Base-by-base conservation (phyloP, 805 yeast species). In the Kockiozyma suomiensis region DNA sequence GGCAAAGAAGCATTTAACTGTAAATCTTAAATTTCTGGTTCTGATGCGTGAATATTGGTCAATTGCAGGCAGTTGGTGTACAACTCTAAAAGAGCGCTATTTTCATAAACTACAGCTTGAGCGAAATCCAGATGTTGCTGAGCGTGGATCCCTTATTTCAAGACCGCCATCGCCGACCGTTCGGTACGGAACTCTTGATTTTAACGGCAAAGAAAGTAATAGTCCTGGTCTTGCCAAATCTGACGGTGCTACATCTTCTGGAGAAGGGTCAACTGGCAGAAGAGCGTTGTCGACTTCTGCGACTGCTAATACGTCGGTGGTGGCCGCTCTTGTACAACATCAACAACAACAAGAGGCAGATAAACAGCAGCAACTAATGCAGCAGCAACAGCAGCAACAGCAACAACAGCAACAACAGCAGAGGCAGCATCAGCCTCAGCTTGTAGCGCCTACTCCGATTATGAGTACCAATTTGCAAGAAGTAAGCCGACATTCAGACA, bases 11-110 rank as follows among this genome's bases (percentile, higher is more conserved):
- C 69, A 71, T 51, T 63, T 73, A 19, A 72, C 76, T 5, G 67
- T 64, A 28, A 73, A 73, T 37, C 64, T 73, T 37, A 65, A 65
- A 50, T 61, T 72, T 23, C 58, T 73, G 46, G 71, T 73, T 21
- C 58, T 60, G 19, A 54, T 73, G 64, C 64, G 73, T 17, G 73
- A 72, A 17, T 74, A 72, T 54, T 73, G 76, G 75, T 67, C 66
- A 32, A 68, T 70, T 43, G 74, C 73, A 4, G 72, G 73, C 3
- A 69, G 72, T 21, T 73, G 76, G 76, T 73, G 75, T 56, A 64
- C 71, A 25, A 66, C 68, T 12, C 66, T 73, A 37, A 70, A 73
- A 50, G 73, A 71, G 23, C 66, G 74, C 23, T 73, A 73, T 52
- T 62, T 66, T 41, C 66, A 62, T 40, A 62, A 61, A 50, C 51